Conservation (phyloP, 306 rosid genomes). For the Medicago truncatula region DNA sequence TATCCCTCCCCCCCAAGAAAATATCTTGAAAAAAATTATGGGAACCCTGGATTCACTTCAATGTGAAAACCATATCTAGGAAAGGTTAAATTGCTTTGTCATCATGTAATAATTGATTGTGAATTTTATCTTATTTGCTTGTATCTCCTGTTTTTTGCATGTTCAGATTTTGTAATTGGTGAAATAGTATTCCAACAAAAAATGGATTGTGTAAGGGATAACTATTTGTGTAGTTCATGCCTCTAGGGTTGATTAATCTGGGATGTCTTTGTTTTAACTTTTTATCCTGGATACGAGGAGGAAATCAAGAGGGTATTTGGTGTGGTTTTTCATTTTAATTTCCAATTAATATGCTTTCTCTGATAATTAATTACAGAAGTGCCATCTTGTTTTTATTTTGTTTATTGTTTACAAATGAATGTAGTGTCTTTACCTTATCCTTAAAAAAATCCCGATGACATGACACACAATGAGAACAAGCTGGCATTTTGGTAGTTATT, state of each 20-base stretch:
- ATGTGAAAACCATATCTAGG: background rate
- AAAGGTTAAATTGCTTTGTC: background rate
- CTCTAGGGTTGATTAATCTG: no score
- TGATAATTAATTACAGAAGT: background rate
- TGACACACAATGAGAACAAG: background rate
- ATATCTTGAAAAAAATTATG: background rate
- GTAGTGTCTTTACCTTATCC: background rate
- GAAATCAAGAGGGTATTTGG: conserved; percentile 1
- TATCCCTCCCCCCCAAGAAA: conserved; percentile 7
- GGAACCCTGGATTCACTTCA: conserved; percentile 11
- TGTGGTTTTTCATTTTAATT: background rate
- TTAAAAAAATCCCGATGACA: background rate
- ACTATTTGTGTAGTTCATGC: no score
- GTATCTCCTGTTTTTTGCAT: no score
- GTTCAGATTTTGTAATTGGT: background rate
- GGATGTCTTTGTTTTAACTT: background rate
- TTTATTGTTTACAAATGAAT: background rate
- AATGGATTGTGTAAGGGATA: no score
- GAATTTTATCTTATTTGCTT: background rate
- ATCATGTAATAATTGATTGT: conserved; percentile 7
- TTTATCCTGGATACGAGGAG: background rate
- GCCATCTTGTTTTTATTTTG: background rate
- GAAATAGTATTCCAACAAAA: background rate
- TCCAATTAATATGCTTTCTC: background rate
- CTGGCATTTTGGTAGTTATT: background rate